Percentiles rank a stretch among this genome's conserved stretches.
phyloP scores from a whole-genome alignment of 352 stramenopile genomes.

The Phytophthora kernoviae region DNA sequence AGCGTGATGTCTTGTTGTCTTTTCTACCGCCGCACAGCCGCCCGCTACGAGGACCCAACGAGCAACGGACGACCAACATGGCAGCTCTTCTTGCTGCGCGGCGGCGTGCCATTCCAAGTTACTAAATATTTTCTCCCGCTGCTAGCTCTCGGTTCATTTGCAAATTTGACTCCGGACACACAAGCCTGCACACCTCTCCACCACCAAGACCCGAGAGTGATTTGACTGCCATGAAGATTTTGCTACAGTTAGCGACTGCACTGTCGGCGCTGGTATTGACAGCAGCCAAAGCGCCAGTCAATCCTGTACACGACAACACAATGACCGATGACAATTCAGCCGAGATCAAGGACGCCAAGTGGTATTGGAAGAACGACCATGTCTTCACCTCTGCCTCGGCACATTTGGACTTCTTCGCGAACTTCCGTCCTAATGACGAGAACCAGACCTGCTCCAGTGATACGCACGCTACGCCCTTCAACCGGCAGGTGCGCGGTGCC shows the following conservation, averaged over 20 bases:
- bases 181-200: background rate
- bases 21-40: background rate
- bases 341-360: slow-evolving; percentile 54
- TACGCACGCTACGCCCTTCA: slow-evolving; percentile 73
- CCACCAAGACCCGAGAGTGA: background rate
- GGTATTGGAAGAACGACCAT: slow-evolving; percentile 72
- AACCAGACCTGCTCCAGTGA: slow-evolving; percentile 74
- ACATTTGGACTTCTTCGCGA: slow-evolving; percentile 45
- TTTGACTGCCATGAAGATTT: slow-evolving; percentile 20
- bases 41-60: background rate
- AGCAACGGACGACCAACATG: background rate
- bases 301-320: slow-evolving; percentile 15
- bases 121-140: background rate
- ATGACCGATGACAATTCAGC: slow-evolving; percentile 1
- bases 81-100: background rate
- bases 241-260: slow-evolving; percentile 23
- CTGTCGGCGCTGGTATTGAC: slow-evolving; percentile 18
- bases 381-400: slow-evolving; percentile 38
- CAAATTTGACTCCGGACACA: background rate
- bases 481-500: slow-evolving; percentile 87
- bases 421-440: slow-evolving; percentile 62
- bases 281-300: slow-evolving; percentile 2
- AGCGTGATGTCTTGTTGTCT: background rate
- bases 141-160: background rate
- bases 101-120: background rate